Evolutionary conservation across 805 yeast genomes (phyloP), one percentile per base, ranked within the genome.

Genomic region (Nakazawaea siamensis): DNA sequence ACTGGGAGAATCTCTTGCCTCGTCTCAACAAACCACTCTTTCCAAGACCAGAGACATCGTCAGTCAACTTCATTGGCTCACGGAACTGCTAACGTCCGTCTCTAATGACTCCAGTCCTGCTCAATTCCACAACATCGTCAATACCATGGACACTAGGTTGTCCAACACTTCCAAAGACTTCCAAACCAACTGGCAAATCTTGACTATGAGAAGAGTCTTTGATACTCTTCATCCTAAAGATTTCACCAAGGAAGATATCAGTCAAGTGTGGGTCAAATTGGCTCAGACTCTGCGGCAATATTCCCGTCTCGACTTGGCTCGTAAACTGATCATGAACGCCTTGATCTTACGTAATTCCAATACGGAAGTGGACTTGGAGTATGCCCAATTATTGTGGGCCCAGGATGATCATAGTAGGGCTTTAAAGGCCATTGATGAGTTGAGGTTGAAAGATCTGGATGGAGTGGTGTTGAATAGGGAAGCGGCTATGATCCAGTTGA

Each of bases 391-490:
- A 7, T 55, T 86, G 26, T 90, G 97, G 97, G 80, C 76, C 3
- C 85, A 83, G 50, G 95, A 94, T 1, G 94, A 86, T 43, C 84
- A 75, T 40, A 71, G 87, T 17, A 80, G 86, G 45, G 97, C 97
- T 0, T 66, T 90, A 29, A 76, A 80, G 34, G 55, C 27, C 15
- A 31, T 37, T 21, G 29, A 29, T 9, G 33, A 29, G 18, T 24
- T 33, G 16, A 24, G 34, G 16, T 7, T 10, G 10, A 21, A 17
- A 14, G 15, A 30, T 21, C 14, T 18, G 5, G 31, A 19, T 15
- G 34, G 37, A 9, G 21, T 19, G 9, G 5, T 24, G 18, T 20
- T 32, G 21, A 37, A 33, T 24, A 26, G 42, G 15, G 31, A 25
- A 11, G 27, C 38, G 10, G 65, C 73, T 1, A 47, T 64, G 32